Percentiles rank a stretch among this genome's conserved stretches.
Conservation (phyloP, 176 grass and related monocot genomes). For the Zizania latifolia region DNA sequence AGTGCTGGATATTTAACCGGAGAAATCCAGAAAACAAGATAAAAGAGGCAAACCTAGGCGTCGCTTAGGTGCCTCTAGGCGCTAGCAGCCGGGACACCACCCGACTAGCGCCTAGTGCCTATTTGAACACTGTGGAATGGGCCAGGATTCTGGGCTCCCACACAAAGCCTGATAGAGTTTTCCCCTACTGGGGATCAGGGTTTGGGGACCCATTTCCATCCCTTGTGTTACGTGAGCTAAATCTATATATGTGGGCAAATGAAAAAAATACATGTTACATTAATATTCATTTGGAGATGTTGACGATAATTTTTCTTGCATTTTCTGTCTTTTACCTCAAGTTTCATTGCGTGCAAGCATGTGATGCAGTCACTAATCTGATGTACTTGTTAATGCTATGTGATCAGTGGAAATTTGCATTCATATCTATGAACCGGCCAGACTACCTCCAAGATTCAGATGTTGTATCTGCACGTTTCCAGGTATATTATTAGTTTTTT, state of each 20-base stretch:
- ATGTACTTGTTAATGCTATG: background rate
- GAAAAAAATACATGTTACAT: background rate
- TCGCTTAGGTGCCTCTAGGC: too few relatives aligned
- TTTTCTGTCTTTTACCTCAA: background rate
- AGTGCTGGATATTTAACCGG: too few relatives aligned
- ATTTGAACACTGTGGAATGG: too few relatives aligned
- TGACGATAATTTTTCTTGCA: background rate
- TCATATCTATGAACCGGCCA: conserved; percentile 17
- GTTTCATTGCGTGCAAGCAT: conserved; percentile 17
- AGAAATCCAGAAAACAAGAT: too few relatives aligned
- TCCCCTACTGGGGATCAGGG: too few relatives aligned
- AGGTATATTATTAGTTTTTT: conserved; percentile 6
- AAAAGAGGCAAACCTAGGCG: too few relatives aligned
- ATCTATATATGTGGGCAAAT: background rate
- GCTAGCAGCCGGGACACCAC: too few relatives aligned
- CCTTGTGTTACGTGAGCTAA: background rate
- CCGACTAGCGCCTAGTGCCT: too few relatives aligned
- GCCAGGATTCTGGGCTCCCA: too few relatives aligned
- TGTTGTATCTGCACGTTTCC: background rate
- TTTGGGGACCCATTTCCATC: too few relatives aligned
- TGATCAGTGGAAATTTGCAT: too few relatives aligned
- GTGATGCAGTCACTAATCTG: background rate
- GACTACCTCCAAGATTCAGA: background rate
- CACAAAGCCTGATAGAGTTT: too few relatives aligned
- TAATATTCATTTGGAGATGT: conserved; percentile 2